Evolutionary conservation across 1,284 basidiomycete species (phyloP), one percentile per base, ranked within the genome.

Genomic region (Leccinum glutinopallens): DNA sequence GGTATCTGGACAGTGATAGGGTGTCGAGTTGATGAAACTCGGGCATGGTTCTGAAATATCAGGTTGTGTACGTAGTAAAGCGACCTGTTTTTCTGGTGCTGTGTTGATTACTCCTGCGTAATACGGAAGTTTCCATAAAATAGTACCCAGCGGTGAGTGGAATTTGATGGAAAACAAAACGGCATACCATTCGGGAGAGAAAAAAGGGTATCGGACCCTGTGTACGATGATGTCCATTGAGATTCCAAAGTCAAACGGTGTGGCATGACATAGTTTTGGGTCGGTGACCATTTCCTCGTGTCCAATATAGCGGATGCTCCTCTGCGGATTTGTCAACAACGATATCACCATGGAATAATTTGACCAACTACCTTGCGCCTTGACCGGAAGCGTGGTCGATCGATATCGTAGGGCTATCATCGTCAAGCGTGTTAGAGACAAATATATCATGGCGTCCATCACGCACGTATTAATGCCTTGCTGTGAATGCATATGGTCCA

Each of bases 221-320:
- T 39, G 6, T 35, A 15, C 35, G 12, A 25, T 29, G 29, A 15
- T 12, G 2, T 12, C 17, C 19, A 53, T 7, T 33, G 59, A 53
- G 35, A 19, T 64, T 25, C 17, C 15, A 25, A 39, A 15, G 13
- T n/a, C 1, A 19, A 49, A 12, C 5, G 46, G 5, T 9, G 8
- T 12, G 37, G 51, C 13, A 13, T 25, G n/a, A 0, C 3, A 19
- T 13, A 1, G 3, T n/a, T 19, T 15, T 3, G 29, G 10, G 1
- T 10, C 1, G 55, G 6, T 39, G 65, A 60, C 65, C 60, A 60
- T 46, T 17, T 46, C 3, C 49, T 17, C n/a, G 60, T 64, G 39
- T 60, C 65, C 3, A 64, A 22, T n/a, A 33, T 15, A 13, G 3
- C 22, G 6, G 33, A 3, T 7, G 41, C 1, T 10, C 9, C n/a